Base-by-base conservation (phyloP, 2,329 filamentous ascomycete genomes). In the Cordyceps farinosa region DNA sequence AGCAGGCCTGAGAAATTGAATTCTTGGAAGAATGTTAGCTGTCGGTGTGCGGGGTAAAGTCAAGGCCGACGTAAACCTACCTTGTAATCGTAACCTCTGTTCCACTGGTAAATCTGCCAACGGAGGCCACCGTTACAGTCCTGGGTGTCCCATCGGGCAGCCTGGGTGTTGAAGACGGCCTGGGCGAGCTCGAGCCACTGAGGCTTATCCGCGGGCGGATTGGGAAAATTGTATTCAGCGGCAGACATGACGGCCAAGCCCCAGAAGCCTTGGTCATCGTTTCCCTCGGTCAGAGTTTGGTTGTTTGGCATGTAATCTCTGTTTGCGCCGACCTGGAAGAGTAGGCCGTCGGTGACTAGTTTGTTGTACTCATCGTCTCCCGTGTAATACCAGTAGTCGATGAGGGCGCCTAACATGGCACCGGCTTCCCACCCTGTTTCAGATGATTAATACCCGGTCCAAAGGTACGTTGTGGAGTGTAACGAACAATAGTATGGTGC, bases 81-180 rank as follows among this genome's bases (percentile, higher is more conserved):
- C 53, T 65, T 95, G 81, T 94, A 92, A 69, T 89, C 83, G 75
- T 88, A 96, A 15, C 92, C 92, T 47, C 84, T 86, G 72, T 96
- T 95, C 79, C 90, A 92, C 1, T 84, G 81, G 72, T 90, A 94
- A 54, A 96, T 92, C 76, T 96, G 92, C 90, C 90, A 94, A 66
- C 90, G 84, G 57, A 95, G 74, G 6, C 91, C 92, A 47, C 91
- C 91, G n/a, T 80, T 81, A 69, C 91, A 96, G 58, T 84, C 77
- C 1, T 80, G 75, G 1, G 74, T 79, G 66, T 93, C 90, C 91
- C 90, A 95, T 44, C 90, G 85, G 34, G 80, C 78, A 2, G 86
- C 87, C 70, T 94, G 90, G 2, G 87, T 88, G 73, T 96, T 91
- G 79, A 95, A 96, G 36, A 92, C 89, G 57, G 88, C 90, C 72